A percentile compares a stretch with the other conserved stretches of the same genome.
phyloP scores from a whole-genome alignment of 2,329 filamentous ascomycete genomes.

The Phoma sp. region DNA sequence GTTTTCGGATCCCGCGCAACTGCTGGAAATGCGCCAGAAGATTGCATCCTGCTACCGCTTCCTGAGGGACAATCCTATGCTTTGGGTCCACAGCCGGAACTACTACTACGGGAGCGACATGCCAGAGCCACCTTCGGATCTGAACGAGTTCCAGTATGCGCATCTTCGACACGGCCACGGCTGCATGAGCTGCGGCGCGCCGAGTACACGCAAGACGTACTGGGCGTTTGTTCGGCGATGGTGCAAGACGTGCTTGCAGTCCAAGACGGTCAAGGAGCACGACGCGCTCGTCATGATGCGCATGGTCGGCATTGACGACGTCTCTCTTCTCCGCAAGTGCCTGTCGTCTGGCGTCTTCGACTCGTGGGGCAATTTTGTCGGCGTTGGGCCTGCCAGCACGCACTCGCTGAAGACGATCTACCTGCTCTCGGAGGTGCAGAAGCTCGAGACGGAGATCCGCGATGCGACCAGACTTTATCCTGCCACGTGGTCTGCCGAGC shows the following conservation, averaged over 20 bases:
- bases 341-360: constrained; percentile 46
- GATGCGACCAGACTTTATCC: constrained; percentile 23
- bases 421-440: constrained; percentile 37
- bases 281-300: constrained; percentile 38
- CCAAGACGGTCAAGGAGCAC: constrained; percentile 41
- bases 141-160: constrained; percentile 51
- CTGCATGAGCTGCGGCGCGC: constrained; percentile 48
- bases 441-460: constrained; percentile 35
- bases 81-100: constrained; percentile 47
- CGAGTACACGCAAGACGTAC: constrained; percentile 50
- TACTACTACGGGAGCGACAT: constrained; percentile 44
- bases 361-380: constrained; percentile 50
- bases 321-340: constrained; percentile 36
- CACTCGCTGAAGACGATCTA: constrained; percentile 45
- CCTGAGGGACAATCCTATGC: constrained; percentile 42
- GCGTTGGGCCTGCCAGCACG: constrained; percentile 43
- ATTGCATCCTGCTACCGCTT: constrained; percentile 46
- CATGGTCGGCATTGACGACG: constrained; percentile 35
- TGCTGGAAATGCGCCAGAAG: constrained; percentile 44
- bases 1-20: constrained; percentile 44
- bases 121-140: constrained; percentile 42
- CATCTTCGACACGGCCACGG: constrained; percentile 48
- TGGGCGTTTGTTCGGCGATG: constrained; percentile 53
- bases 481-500: constrained; percentile 28
- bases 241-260: constrained; percentile 48